A percentile compares a stretch with the other conserved stretches of the same genome.
Conservation (phyloP, 2,329 filamentous ascomycete species). For the Neofusicoccum sp. region DNA sequence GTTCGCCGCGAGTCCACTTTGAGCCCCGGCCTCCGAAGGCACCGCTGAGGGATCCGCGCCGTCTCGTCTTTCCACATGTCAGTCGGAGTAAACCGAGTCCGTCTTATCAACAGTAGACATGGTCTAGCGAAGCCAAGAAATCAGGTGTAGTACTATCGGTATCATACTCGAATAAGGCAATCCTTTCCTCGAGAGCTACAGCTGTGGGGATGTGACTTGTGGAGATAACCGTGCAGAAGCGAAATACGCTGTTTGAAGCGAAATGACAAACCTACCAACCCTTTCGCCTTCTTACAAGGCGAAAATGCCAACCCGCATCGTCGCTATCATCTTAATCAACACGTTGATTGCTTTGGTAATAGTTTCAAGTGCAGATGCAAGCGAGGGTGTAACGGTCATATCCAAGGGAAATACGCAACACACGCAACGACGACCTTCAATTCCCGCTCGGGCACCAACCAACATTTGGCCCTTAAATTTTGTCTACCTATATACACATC, state of each 20-base stretch:
- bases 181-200: neutral
- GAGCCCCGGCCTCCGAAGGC: too few species aligned
- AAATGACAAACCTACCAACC: neutral
- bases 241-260: slow-evolving; percentile 5
- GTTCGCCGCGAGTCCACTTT: neutral
- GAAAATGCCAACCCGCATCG: neutral
- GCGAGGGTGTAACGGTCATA: too few species aligned
- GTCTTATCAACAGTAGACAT: neutral
- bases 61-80: too few species aligned
- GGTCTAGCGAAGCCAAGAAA: neutral
- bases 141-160: neutral
- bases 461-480: neutral
- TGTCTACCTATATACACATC: neutral
- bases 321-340: neutral
- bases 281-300: neutral
- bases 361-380: neutral
- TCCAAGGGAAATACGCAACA: too few species aligned
- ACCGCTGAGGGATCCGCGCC: too few species aligned
- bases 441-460: neutral
- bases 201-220: neutral
- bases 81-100: neutral
- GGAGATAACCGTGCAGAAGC: slow-evolving; percentile 1
- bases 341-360: neutral
- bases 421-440: neutral
- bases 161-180: neutral